phyloP scores from a whole-genome alignment of 164 flowering plant genomes.

The Santalum album region DNA sequence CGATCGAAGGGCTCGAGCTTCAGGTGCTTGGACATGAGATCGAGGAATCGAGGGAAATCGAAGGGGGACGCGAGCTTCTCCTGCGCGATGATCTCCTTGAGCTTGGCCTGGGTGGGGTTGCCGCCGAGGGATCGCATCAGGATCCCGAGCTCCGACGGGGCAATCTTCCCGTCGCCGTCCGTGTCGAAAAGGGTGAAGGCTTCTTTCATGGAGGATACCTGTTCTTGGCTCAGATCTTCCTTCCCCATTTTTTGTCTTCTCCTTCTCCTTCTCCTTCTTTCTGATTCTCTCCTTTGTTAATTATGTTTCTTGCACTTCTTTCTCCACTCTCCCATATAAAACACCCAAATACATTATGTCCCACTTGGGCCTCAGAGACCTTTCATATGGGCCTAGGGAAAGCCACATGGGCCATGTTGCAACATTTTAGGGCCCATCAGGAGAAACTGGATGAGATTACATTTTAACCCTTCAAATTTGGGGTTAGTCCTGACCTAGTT shows the following conservation, averaged over 20 bases:
- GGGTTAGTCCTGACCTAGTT: too few relatives aligned
- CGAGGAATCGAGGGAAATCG: slow-evolving; percentile 70
- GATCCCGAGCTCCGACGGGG: slow-evolving; percentile 88
- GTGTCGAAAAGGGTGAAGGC: slow-evolving; percentile 93
- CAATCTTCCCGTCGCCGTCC: slow-evolving; percentile 78
- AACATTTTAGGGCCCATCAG: too few relatives aligned
- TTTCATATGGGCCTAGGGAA: too few relatives aligned
- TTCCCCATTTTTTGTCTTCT: slow-evolving; percentile 42
- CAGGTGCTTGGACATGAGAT: slow-evolving; percentile 76
- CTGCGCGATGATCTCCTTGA: slow-evolving; percentile 58
- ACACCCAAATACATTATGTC: too few relatives aligned
- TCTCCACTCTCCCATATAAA: too few relatives aligned
- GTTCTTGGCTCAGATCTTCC: slow-evolving; percentile 78
- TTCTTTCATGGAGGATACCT: slow-evolving; percentile 78
- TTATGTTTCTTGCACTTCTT: too few relatives aligned
- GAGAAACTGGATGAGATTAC: too few relatives aligned
- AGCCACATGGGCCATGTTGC: too few relatives aligned
- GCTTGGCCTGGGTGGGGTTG: slow-evolving; percentile 89
- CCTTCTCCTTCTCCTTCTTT: neutral
- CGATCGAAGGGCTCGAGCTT: slow-evolving; percentile 90
- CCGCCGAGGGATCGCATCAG: slow-evolving; percentile 93
- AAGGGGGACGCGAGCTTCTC: slow-evolving; percentile 78
- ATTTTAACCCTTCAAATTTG: too few relatives aligned
- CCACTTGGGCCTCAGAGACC: too few relatives aligned
- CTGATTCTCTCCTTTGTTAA: too few relatives aligned